Base-by-base conservation (phyloP, 2,329 filamentous ascomycete genomes). In the Penicillium hesseltinei region DNA sequence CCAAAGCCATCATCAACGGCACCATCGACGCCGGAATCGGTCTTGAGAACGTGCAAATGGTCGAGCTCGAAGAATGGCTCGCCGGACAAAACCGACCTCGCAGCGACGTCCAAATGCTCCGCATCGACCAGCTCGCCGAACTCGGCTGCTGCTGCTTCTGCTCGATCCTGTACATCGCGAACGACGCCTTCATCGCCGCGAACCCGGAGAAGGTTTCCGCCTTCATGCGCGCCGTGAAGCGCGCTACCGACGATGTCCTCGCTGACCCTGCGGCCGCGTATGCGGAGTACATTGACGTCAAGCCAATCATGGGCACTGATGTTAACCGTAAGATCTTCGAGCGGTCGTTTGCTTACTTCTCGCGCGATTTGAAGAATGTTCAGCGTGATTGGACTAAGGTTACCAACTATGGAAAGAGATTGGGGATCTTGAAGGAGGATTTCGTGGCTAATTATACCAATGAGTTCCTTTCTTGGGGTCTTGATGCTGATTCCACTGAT, bases 141-240 rank as follows among this genome's bases (percentile, higher is more conserved):
- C 80, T 91, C 3, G 89, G 89, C 49, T 92, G 89, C 78, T 92
- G 89, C 83, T 92, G 89, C 81, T 92, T 92, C 83, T 92, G 89
- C 76, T 86, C 85, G 29, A 89, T 92, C 72, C 80, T 92, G 40
- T 91, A 92, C 80, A 92, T 92, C 62, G 88, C 86, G 66, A 91
- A 92, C 74, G 88, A 91, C 67, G 69, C 69, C 9, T 92, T 92
- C 76, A 74, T 91, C 44, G 71, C 78, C n/a, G 77, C 83, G 58
- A 84, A 90, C 75, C 84, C 85, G 0, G 86, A 85, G 1, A 86
- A 87, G 70, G 84, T 89, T 3, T 75, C 75, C 57, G 82, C 84
- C 43, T 92, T 92, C 76, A 80, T 91, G 77, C 82, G 82, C 45
- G 89, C 89, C 29, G 85, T 89, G 69, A 92, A 92, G 80, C 82